Evolutionary conservation across 257 asterid species (phyloP), one percentile per base, ranked within the genome.

Genomic region (Lithospermum erythrorhizon): DNA sequence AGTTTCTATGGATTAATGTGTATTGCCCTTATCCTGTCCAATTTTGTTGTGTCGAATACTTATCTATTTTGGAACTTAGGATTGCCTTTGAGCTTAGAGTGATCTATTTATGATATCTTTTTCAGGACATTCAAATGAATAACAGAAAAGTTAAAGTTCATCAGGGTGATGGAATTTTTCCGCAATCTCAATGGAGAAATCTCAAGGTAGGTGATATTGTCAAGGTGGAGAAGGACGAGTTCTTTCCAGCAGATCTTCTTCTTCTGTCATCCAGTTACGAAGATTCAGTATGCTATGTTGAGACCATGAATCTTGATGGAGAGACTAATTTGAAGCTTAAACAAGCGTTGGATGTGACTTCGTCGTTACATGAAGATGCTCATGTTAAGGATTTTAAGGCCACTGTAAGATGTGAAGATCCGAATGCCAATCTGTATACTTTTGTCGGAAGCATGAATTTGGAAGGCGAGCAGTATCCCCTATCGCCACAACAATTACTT

Each of bases 231-330:
- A 88, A 91, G 70, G 93, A 91, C 70, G 80, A 91, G 49, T 91
- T 90, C 76, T 90, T 90, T 70, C 97, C 97, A 0, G 94, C 97
- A 49, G 97, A 90, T 65, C 81, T 90, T 51, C 65, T 91, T 61
- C 67, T 91, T 72, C 95, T 91, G 35, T 86, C 98, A 0, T 86
- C 98, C 21, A 82, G 89, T 65, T 91, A 82, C 18, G 98, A 88
- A 4, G 98, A 88, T 65, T 90, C 84, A 2, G 62, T 88, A n/a
- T 86, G 98, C 79, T 88, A 88, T 56, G 98, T 91, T 6, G 96
- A 91, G 84, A 88, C 97, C 21, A 90, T 90, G 97, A 90, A 87
- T 60, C 94, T 90, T 32, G 97, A 87, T 11, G 97, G 97, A 4
- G 97, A 90, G 73, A 90, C 97, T 6, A 90, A 90, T 71, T 63